Conservation (phyloP, 148 eudicot species). For the Cornus suecica region DNA sequence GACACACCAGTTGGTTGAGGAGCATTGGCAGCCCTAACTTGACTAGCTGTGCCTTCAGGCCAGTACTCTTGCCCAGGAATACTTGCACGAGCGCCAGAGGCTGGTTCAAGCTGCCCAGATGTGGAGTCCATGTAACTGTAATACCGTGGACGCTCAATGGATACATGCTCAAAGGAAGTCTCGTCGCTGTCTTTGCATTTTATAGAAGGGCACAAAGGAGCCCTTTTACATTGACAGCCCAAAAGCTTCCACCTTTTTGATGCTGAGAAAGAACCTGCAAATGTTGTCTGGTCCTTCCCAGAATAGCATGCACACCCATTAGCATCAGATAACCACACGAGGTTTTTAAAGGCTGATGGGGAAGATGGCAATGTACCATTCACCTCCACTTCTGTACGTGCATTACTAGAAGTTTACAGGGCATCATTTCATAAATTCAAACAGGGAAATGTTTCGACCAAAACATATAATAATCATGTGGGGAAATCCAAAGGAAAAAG, state of each 20-base stretch:
- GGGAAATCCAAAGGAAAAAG: background rate
- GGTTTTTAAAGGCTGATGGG: background rate
- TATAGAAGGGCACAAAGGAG: slow-evolving; percentile 36
- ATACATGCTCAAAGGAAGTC: slow-evolving; percentile 43
- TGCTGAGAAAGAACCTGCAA: slow-evolving; percentile 45
- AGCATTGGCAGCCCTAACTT: slow-evolving; percentile 81
- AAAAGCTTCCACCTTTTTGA: slow-evolving; percentile 22
- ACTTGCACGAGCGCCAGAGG: slow-evolving; percentile 98
- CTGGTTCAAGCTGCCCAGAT: slow-evolving; percentile 90
- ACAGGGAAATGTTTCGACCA: background rate
- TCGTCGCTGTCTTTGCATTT: slow-evolving; percentile 58
- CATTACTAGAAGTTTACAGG: background rate
- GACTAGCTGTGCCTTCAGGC: slow-evolving; percentile 97
- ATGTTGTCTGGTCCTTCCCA: slow-evolving; percentile 38
- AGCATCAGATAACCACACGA: background rate
- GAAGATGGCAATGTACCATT: background rate
- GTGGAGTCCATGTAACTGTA: slow-evolving; percentile 85
- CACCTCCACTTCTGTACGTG: background rate
- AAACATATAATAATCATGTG: background rate
- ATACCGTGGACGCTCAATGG: slow-evolving; percentile 84
- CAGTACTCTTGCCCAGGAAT: slow-evolving; percentile 89
- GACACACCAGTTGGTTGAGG: slow-evolving; percentile 82
- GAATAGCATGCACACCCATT: background rate
- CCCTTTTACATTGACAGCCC: slow-evolving; percentile 30
- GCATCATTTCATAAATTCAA: background rate